Evolutionary conservation across 2,329 filamentous ascomycete genomes (phyloP).

Genomic region (Arachnomyces sp.): DNA sequence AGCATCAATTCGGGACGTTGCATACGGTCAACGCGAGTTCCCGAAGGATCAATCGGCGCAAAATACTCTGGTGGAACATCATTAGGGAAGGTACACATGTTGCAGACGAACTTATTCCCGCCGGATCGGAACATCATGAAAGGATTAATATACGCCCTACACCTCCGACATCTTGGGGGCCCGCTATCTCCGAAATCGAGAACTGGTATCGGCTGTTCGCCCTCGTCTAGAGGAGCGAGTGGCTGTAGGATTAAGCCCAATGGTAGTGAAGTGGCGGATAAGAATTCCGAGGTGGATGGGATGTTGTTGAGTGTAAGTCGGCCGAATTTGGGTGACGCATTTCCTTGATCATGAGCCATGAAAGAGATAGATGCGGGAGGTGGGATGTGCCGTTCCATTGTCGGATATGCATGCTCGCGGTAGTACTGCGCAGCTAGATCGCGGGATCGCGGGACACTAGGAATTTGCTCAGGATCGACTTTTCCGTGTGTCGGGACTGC

Average conservation of each 20-base stretch:
- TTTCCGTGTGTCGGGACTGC: conserved; percentile 61
- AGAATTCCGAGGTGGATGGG: conserved; percentile 70
- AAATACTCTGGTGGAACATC: conserved; percentile 91
- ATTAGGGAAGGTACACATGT: conserved; percentile 95
- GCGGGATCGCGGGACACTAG: conserved; percentile 78
- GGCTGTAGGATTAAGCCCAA: conserved; percentile 85
- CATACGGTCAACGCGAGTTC: conserved; percentile 77
- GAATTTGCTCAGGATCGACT: conserved; percentile 86
- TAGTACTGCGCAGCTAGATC: conserved; percentile 79
- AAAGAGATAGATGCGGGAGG: conserved; percentile 84
- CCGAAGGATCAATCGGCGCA: conserved; percentile 78
- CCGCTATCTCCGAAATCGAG: conserved; percentile 90
- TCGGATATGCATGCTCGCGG: conserved; percentile 81
- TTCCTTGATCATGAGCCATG: conserved; percentile 92
- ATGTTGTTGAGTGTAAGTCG: conserved; percentile 91
- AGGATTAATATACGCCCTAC: conserved; percentile 94
- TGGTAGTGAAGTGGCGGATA: conserved; percentile 73
- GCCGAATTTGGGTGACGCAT: conserved; percentile 88
- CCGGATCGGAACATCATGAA: conserved; percentile 97
- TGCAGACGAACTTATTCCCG: conserved; percentile 95
- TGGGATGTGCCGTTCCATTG: conserved; percentile 87
- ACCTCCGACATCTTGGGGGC: conserved; percentile 84
- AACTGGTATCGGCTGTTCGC: conserved; percentile 81
- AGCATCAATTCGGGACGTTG: conserved; percentile 82
- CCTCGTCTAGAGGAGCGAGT: conserved; percentile 70